Conservation (phyloP, 495 filamentous ascomycete genomes). For the Paragyromitra xinjiangensis region DNA sequence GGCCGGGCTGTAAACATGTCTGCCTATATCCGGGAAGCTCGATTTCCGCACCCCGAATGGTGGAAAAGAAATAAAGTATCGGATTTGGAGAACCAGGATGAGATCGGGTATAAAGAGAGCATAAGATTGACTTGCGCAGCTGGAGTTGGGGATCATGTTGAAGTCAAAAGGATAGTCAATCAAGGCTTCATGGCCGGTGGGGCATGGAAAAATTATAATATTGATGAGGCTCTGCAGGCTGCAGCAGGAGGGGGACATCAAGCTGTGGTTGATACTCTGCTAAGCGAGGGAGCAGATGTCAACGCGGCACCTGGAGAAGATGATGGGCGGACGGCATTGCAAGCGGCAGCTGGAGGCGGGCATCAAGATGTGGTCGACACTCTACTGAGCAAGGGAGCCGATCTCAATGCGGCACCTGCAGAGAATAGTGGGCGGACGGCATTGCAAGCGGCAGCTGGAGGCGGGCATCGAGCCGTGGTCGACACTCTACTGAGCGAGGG, state of each 20-base stretch:
- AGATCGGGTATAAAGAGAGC: not conserved
- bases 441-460: not conserved
- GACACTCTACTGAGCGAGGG: not conserved
- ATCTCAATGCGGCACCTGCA: not conserved
- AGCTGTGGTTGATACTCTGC: not conserved
- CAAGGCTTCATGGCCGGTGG: not conserved
- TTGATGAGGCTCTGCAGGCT: not conserved
- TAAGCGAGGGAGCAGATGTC: not conserved
- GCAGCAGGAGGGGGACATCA: slow-evolving; percentile 4
- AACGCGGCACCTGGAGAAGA: not conserved
- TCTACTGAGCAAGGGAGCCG: not conserved
- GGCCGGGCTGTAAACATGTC: not conserved
- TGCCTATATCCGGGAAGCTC: not conserved
- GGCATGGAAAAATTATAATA: not conserved
- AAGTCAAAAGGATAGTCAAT: slow-evolving; percentile 3
- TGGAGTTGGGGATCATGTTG: slow-evolving; percentile 9
- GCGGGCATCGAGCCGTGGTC: too few species aligned
- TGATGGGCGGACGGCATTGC: not conserved
- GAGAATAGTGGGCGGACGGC: not conserved
- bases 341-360: too few species aligned
- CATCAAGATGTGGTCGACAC: not conserved
- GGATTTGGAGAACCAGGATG: not conserved
- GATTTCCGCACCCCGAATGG: too few species aligned
- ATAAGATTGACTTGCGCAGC: too few species aligned
- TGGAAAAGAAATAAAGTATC: not conserved